Conservation (phyloP, 129 eudicot genomes). For the Centella asiatica region DNA sequence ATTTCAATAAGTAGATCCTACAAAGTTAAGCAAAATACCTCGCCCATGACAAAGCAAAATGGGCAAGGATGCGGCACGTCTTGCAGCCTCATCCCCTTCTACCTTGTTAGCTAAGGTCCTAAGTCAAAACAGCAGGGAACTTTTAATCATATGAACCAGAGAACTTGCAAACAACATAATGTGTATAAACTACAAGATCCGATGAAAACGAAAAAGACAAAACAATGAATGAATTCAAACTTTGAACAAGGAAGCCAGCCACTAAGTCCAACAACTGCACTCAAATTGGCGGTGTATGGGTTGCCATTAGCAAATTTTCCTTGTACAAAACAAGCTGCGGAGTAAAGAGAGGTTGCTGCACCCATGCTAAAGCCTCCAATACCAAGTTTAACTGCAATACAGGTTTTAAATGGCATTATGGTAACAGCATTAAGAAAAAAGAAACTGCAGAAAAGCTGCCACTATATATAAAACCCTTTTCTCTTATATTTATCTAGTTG, state of each 20-base stretch:
- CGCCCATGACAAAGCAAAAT: slow-evolving; percentile 76
- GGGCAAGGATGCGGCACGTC: slow-evolving; percentile 84
- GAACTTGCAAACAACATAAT: neutral
- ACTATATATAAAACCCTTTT: neutral
- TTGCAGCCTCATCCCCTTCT: slow-evolving; percentile 52
- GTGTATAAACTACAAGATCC: neutral
- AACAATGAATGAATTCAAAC: slow-evolving; percentile 29
- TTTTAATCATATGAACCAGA: neutral
- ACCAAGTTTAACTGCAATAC: slow-evolving; percentile 54
- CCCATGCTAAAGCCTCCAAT: slow-evolving; percentile 97
- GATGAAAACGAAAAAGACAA: neutral
- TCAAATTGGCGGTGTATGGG: slow-evolving; percentile 46
- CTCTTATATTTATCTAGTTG: neutral
- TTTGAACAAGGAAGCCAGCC: slow-evolving; percentile 91
- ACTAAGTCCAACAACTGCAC: slow-evolving; percentile 79
- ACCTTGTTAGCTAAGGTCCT: slow-evolving; percentile 49
- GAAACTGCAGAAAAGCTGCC: neutral
- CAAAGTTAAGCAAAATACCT: slow-evolving; percentile 27
- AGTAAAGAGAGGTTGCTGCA: slow-evolving; percentile 74
- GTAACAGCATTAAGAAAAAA: neutral
- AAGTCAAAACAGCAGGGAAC: slow-evolving; percentile 12
- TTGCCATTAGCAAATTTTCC: slow-evolving; percentile 65
- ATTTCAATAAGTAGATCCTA: neutral
- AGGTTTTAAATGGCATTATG: neutral
- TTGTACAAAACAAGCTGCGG: slow-evolving; percentile 55